Evolutionary conservation across 1,284 basidiomycete genomes (phyloP).

Genomic region (Pseudozyma hubeiensis): DNA sequence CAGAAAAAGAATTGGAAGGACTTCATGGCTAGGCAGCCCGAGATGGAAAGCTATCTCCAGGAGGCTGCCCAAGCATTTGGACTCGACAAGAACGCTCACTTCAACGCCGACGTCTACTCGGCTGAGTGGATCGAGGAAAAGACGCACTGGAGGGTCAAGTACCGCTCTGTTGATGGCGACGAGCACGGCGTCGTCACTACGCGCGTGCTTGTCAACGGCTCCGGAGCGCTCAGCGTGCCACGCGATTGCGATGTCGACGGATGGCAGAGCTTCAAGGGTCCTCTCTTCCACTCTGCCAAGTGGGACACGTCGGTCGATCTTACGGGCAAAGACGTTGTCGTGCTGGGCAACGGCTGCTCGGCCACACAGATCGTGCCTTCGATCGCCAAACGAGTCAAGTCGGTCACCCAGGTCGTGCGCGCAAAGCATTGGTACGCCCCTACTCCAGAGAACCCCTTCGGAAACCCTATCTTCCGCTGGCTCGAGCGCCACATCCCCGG

Average conservation of each 20-base stretch:
- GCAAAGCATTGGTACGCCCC: constrained; percentile 54
- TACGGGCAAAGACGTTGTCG: constrained; percentile 59
- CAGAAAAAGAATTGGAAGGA: constrained; percentile 37
- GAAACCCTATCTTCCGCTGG: constrained; percentile 3
- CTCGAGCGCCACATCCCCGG: constrained; percentile 34
- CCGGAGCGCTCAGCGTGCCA: constrained; percentile 44
- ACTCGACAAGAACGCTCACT: constrained; percentile 28
- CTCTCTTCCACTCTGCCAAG: constrained; percentile 64
- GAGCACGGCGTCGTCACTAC: constrained; percentile 26
- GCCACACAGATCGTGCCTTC: constrained; percentile 57
- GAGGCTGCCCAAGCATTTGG: constrained; percentile 29
- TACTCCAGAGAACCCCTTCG: constrained; percentile 36
- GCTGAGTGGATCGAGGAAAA: constrained; percentile 42
- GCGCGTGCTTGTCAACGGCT: constrained; percentile 34
- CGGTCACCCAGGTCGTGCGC: constrained; percentile 43
- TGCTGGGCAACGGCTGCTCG: constrained; percentile 63
- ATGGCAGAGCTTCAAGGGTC: constrained; percentile 43
- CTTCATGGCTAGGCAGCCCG: constrained; percentile 35
- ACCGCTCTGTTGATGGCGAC: constrained; percentile 1
- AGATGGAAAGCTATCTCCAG: constrained; percentile 46
- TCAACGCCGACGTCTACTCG: constrained; percentile 34
- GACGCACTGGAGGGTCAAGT: constrained; percentile 50
- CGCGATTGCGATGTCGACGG: constrained; percentile 47
- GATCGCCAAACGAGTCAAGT: constrained; percentile 35
- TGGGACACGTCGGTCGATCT: constrained; percentile 63